These are phyloP conservation scores for Zanthoxylum bungeanum DNA, from an alignment of 345 rosid species.

Conservation along the genomic window DNA sequence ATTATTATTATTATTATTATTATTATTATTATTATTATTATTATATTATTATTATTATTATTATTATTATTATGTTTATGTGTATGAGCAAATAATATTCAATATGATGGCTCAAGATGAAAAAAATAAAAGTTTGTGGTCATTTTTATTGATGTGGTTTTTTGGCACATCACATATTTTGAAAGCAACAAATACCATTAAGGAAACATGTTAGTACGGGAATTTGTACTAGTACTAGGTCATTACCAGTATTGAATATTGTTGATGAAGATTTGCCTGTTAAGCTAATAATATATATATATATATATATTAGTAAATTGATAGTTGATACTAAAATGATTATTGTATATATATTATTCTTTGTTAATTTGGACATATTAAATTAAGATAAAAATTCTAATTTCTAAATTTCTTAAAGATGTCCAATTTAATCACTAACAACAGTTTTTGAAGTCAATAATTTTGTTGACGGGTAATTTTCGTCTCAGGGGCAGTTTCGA, in stretches of 20 bases:
- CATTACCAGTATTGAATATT: background rate
- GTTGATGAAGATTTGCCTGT: background rate
- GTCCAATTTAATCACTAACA: too few species aligned
- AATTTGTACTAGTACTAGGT: conserved; percentile 9
- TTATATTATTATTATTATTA: background rate
- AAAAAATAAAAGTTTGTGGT: background rate
- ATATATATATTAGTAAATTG: background rate
- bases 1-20: background rate
- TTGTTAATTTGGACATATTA: background rate
- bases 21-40: background rate
- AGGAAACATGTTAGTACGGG: conserved; percentile 25
- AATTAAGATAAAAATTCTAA: too few species aligned
- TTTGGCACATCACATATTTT: conserved; percentile 12
- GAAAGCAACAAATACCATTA: conserved; percentile 20
- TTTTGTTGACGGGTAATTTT: too few species aligned
- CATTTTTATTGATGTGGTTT: conserved; percentile 29
- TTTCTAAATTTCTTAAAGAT: too few species aligned
- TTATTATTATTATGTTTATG: background rate
- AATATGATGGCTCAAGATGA: background rate
- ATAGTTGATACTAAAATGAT: background rate
- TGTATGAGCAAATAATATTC: conserved; percentile 1
- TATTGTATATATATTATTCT: background rate
- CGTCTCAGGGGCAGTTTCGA: too few species aligned
- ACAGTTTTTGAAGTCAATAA: too few species aligned
- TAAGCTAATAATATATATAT: background rate